phyloP scores from a whole-genome alignment of 2,329 filamentous ascomycete species.

The Didymella pinodella region DNA sequence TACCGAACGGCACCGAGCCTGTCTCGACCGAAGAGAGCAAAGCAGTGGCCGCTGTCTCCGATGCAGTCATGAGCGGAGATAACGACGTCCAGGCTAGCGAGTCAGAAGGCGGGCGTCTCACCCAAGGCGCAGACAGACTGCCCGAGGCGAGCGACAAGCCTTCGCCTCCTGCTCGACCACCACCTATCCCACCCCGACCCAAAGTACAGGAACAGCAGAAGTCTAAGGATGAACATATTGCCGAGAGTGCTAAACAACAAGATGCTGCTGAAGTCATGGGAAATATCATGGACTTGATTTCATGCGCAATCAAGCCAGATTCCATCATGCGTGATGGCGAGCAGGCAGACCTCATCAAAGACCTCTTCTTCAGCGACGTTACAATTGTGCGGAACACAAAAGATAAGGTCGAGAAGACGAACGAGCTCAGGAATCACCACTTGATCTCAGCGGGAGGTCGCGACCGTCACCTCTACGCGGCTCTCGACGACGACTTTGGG shows the following conservation, averaged over 20 bases:
- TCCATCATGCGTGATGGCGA: slow-evolving; percentile 72
- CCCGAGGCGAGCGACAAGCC: slow-evolving; percentile 35
- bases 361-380: slow-evolving; percentile 54
- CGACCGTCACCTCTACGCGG: slow-evolving; percentile 77
- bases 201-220: slow-evolving; percentile 33
- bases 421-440: slow-evolving; percentile 69
- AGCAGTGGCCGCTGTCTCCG: slow-evolving; percentile 20
- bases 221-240: slow-evolving; percentile 57
- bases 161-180: slow-evolving; percentile 58
- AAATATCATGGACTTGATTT: slow-evolving; percentile 88
- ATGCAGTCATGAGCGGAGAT: slow-evolving; percentile 39
- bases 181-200: slow-evolving; percentile 66
- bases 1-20: slow-evolving; percentile 55
- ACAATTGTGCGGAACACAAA: slow-evolving; percentile 51
- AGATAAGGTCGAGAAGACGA: slow-evolving; percentile 57
- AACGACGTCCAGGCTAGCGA: slow-evolving; percentile 17
- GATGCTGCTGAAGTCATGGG: slow-evolving; percentile 97
- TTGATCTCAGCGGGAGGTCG: slow-evolving; percentile 66
- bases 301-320: slow-evolving; percentile 82
- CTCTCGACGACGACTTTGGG: slow-evolving; percentile 86
- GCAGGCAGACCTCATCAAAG: slow-evolving; percentile 80
- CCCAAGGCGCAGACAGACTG: slow-evolving; percentile 29
- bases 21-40: slow-evolving; percentile 39
- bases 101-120: slow-evolving; percentile 31
- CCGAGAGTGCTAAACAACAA: slow-evolving; percentile 75